Evolutionary conservation across 305 asterid genomes (phyloP).

Genomic region (Fraxinus paxiana): DNA sequence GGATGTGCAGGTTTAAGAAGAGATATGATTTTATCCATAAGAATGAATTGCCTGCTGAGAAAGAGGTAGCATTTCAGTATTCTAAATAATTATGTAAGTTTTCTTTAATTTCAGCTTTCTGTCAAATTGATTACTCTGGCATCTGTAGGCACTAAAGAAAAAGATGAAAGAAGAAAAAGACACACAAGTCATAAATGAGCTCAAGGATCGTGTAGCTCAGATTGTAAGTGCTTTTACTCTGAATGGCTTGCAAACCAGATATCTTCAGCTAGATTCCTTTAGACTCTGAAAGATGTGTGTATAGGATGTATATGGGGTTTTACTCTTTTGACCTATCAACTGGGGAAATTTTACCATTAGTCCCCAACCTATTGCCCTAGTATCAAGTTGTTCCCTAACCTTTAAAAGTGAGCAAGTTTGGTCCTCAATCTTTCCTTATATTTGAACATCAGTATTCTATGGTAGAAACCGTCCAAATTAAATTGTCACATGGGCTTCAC

Average conservation of each 20-base stretch:
- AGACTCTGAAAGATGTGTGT: background rate
- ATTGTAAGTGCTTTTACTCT: slow-evolving; percentile 53
- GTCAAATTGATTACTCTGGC: slow-evolving; percentile 10
- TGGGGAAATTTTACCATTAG: background rate
- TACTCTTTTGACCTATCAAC: background rate
- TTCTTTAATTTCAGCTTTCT: slow-evolving; percentile 15
- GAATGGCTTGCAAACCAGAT: background rate
- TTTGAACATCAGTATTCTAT: background rate
- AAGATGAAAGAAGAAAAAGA: slow-evolving; percentile 67
- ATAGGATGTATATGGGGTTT: background rate
- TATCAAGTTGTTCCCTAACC: background rate
- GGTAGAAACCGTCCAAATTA: background rate
- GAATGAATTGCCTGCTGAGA: slow-evolving; percentile 73
- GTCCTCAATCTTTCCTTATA: background rate
- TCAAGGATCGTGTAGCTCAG: slow-evolving; percentile 48
- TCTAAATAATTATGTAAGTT: slow-evolving; percentile 5
- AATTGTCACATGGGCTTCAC: background rate
- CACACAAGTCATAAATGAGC: slow-evolving; percentile 48
- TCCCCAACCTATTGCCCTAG: background rate
- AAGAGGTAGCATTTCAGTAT: slow-evolving; percentile 44
- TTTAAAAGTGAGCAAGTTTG: background rate
- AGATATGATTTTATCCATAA: slow-evolving; percentile 76
- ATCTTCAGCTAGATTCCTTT: background rate
- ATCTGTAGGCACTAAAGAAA: slow-evolving; percentile 50
- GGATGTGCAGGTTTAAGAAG: slow-evolving; percentile 69